phyloP scores from a whole-genome alignment of 371 early-diverging fungal species.

The Rhizopus delemar region DNA sequence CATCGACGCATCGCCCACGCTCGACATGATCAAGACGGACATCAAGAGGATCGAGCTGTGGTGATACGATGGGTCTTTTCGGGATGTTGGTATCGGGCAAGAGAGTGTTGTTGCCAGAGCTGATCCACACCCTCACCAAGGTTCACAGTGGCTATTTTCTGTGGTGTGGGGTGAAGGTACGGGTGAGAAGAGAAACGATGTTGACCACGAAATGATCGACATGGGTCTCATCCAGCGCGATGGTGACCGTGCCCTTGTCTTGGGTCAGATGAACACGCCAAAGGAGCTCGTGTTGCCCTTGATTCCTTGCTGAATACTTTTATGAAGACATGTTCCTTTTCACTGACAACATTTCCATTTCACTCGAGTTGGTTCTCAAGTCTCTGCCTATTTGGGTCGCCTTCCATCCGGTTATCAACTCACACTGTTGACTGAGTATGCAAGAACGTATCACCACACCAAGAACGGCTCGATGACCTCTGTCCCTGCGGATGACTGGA shows the following conservation, averaged over 20 bases:
- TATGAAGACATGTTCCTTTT: constrained; percentile 98
- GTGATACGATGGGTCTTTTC: constrained; percentile 97
- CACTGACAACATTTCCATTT: constrained; percentile 95
- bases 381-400: constrained; percentile 97
- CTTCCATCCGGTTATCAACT: constrained; percentile 99
- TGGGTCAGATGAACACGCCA: constrained; percentile 99
- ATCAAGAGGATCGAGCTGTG: constrained; percentile 98
- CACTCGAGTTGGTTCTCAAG: constrained; percentile 91
- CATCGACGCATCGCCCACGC: constrained; percentile 94
- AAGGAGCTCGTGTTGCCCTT: constrained; percentile 98
- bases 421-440: constrained; percentile 93
- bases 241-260: constrained; percentile 91
- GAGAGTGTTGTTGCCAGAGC: constrained; percentile 96
- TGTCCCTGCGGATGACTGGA: constrained; percentile 98
- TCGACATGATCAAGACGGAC: constrained; percentile 95
- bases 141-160: constrained; percentile 97
- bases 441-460: constrained; percentile 99
- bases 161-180: constrained; percentile 98
- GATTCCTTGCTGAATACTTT: constrained; percentile 98
- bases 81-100: constrained; percentile 96
- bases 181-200: constrained; percentile 93
- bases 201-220: constrained; percentile 96
- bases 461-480: constrained; percentile 99
- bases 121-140: constrained; percentile 97
- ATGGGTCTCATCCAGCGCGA: constrained; percentile 94